phyloP scores from a whole-genome alignment of 805 yeast species.

The Wickerhamomyces ciferrii region DNA sequence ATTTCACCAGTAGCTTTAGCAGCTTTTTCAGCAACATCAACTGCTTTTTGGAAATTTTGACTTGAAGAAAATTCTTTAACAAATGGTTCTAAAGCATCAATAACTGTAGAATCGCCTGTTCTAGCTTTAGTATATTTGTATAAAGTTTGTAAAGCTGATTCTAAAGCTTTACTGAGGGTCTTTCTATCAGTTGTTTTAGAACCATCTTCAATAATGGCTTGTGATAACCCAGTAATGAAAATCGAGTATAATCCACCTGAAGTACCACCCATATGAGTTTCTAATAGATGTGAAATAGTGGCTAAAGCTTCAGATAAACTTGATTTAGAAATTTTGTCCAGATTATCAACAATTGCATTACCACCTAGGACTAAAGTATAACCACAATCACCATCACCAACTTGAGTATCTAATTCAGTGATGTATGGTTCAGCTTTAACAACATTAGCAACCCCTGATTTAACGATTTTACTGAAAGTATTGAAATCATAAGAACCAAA shows the following conservation, averaged over 20 bases:
- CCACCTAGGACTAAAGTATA: constrained; percentile 85
- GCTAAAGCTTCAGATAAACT: constrained; percentile 49
- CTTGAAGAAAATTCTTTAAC: constrained; percentile 52
- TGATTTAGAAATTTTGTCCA: constrained; percentile 35
- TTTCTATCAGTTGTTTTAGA: constrained; percentile 22
- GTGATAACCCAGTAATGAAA: constrained; percentile 70
- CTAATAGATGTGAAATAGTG: constrained; percentile 79
- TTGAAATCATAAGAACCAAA: neutral
- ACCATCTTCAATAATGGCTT: constrained; percentile 32
- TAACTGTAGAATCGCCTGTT: constrained; percentile 80
- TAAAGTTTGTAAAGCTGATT: constrained; percentile 61
- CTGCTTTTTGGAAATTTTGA: constrained; percentile 53
- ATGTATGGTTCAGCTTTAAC: constrained; percentile 74
- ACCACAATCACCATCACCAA: constrained; percentile 98
- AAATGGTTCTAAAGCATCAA: constrained; percentile 88
- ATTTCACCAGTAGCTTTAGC: constrained; percentile 70
- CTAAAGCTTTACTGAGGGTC: constrained; percentile 41
- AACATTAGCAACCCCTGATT: constrained; percentile 16
- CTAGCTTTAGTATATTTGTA: constrained; percentile 88
- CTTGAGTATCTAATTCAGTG: constrained; percentile 79
- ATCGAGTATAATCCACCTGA: constrained; percentile 93
- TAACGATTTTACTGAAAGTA: no score
- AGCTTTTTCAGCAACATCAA: constrained; percentile 65
- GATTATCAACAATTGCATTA: constrained; percentile 54
- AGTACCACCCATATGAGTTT: constrained; percentile 93